These are phyloP conservation scores for Larix sibirica DNA, from an alignment of 83 land plant genomes.

Conservation along the genomic window DNA sequence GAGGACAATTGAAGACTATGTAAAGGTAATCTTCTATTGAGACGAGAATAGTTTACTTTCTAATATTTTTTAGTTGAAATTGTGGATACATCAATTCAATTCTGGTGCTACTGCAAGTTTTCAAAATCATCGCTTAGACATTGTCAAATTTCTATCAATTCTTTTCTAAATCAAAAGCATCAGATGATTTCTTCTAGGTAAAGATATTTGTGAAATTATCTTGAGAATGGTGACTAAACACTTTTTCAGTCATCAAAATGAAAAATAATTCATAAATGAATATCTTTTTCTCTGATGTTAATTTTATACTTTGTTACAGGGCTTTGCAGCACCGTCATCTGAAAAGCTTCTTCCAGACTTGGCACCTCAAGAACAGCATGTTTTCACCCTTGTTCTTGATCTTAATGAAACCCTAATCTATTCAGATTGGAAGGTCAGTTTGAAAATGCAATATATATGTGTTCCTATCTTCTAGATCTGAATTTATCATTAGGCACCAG, in stretches of 20 bases:
- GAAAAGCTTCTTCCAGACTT: conserved; percentile 96
- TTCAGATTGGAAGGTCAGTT: conserved; percentile 91
- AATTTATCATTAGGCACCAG: no score
- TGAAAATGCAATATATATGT: no score
- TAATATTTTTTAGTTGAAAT: background rate
- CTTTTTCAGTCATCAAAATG: background rate
- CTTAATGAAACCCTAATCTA: conserved; percentile 88
- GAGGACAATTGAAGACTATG: conserved; percentile 76
- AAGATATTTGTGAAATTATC: no score
- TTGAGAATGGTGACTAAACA: no score
- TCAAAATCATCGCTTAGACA: no score
- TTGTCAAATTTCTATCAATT: no score
- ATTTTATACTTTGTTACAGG: conserved; percentile 40
- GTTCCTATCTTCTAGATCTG: no score
- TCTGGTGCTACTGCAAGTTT: no score
- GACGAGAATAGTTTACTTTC: background rate
- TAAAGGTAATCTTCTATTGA: conserved; percentile 42
- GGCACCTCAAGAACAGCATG: conserved; percentile 78
- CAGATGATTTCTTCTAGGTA: no score
- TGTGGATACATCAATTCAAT: background rate
- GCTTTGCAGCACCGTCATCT: conserved; percentile 88
- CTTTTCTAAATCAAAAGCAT: no score
- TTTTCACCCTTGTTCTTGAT: conserved; percentile 93
- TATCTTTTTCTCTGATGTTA: background rate
- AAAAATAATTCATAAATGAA: background rate